These are phyloP conservation scores for Abrus precatorius DNA, from an alignment of 306 rosid species.

Conservation along the genomic window DNA sequence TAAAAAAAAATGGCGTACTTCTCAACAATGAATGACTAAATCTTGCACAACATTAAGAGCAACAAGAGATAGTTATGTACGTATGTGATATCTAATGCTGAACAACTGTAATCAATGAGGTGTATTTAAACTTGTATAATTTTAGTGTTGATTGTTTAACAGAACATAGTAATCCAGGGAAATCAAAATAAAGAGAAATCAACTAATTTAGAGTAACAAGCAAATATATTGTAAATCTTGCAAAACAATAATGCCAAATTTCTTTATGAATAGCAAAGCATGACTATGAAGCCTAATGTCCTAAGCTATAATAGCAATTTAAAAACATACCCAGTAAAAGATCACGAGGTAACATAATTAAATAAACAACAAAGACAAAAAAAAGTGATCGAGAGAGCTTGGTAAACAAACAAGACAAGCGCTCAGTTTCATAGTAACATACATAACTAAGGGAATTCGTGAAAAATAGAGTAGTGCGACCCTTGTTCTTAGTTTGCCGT, in stretches of 20 bases:
- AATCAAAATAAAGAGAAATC: not conserved
- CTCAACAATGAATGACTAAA: not conserved
- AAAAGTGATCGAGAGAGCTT: too few species aligned
- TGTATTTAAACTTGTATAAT: constrained; percentile 4
- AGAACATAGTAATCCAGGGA: not conserved
- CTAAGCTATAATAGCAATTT: not conserved
- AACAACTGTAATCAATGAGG: not conserved
- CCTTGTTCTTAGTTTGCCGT: too few species aligned
- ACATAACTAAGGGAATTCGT: too few species aligned
- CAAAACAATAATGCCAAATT: not conserved
- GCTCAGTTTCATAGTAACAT: too few species aligned
- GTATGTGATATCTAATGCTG: constrained; percentile 4
- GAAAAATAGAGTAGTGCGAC: too few species aligned
- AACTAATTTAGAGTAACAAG: constrained; percentile 15
- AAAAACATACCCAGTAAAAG: constrained; percentile 85
- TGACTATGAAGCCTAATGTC: not conserved
- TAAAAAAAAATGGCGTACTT: not conserved
- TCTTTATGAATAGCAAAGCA: not conserved
- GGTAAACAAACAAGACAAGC: too few species aligned
- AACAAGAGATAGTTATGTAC: constrained; percentile 19
- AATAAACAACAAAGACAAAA: too few species aligned
- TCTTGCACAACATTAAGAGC: constrained; percentile 12
- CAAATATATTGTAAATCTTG: too few species aligned
- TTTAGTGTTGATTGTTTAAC: constrained; percentile 5
- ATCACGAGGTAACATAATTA: too few species aligned